phyloP scores from a whole-genome alignment of 164 flowering plant species.

The Chimonanthus salicifolius region DNA sequence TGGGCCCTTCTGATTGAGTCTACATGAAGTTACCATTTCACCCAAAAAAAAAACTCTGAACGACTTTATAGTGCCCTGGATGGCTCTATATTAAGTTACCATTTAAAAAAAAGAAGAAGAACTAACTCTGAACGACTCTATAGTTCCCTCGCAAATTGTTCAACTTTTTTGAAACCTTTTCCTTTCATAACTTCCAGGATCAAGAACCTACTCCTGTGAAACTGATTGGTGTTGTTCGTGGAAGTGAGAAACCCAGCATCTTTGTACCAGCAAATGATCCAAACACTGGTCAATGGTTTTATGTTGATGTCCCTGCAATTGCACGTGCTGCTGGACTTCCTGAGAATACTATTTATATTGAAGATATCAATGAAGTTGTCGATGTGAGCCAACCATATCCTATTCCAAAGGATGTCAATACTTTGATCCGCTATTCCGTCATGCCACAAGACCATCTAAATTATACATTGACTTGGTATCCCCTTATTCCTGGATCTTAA shows the following conservation, averaged over 20 bases:
- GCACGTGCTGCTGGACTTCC: slow-evolving; percentile 68
- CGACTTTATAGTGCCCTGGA: too few species aligned
- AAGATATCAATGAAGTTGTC: slow-evolving; percentile 67
- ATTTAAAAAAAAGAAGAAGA: too few species aligned
- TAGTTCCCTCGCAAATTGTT: background rate
- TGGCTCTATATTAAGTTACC: too few species aligned
- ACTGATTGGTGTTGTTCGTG: slow-evolving; percentile 81
- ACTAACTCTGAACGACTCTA: background rate
- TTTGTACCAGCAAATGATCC: slow-evolving; percentile 95
- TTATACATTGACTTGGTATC: slow-evolving; percentile 73
- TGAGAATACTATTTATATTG: slow-evolving; percentile 62
- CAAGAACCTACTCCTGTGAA: slow-evolving; percentile 36
- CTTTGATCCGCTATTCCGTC: slow-evolving; percentile 74
- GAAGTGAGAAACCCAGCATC: slow-evolving; percentile 88
- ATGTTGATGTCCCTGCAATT: slow-evolving; percentile 80
- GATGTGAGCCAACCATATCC: slow-evolving; percentile 82
- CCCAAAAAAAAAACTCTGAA: too few species aligned
- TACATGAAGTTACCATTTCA: too few species aligned
- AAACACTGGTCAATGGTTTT: slow-evolving; percentile 76
- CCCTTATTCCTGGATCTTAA: background rate
- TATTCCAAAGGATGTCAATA: slow-evolving; percentile 70
- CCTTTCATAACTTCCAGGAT: slow-evolving; percentile 32
- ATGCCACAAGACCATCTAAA: slow-evolving; percentile 98
- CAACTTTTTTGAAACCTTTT: background rate
- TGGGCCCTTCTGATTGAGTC: too few species aligned